These are phyloP conservation scores for Cutaneotrichosporon daszewskae DNA, from an alignment of 1,284 basidiomycete species.

Conservation along the genomic window DNA sequence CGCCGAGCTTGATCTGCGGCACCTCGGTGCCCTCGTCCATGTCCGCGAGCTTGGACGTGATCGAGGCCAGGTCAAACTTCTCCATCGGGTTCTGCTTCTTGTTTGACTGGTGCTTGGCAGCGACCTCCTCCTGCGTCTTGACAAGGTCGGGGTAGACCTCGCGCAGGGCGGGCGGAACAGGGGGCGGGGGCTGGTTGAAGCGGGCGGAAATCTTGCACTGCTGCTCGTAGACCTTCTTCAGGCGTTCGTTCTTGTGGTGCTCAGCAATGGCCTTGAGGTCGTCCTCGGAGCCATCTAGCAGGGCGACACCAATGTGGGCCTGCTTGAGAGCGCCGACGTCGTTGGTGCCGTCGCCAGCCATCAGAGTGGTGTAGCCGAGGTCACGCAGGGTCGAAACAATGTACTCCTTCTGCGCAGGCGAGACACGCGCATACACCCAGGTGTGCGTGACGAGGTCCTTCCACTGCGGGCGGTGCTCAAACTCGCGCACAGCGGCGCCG, in stretches of 20 bases:
- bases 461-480: slow-evolving; percentile 60
- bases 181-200: slow-evolving; percentile 86
- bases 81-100: slow-evolving; percentile 80
- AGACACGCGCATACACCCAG: slow-evolving; percentile 95
- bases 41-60: slow-evolving; percentile 82
- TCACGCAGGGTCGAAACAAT: slow-evolving; percentile 82
- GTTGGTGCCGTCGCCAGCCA: slow-evolving; percentile 97
- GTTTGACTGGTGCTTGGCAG: slow-evolving; percentile 58
- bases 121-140: slow-evolving; percentile 75
- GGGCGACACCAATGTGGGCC: slow-evolving; percentile 87
- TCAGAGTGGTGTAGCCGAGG: slow-evolving; percentile 82
- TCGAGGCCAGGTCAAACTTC: slow-evolving; percentile 82
- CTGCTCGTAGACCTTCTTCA: slow-evolving; percentile 93
- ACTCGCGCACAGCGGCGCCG: slow-evolving; percentile 82
- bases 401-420: slow-evolving; percentile 88
- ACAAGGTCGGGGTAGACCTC: slow-evolving; percentile 82
- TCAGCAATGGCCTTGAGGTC: slow-evolving; percentile 90
- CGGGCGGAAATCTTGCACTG: slow-evolving; percentile 80
- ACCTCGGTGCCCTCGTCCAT: slow-evolving; percentile 85
- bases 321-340: slow-evolving; percentile 95
- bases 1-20: slow-evolving; percentile 93
- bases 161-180: slow-evolving; percentile 75
- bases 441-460: slow-evolving; percentile 77
- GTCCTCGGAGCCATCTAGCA: slow-evolving; percentile 83
- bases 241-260: slow-evolving; percentile 74